These are phyloP conservation scores for Lyophyllum shimeji DNA, from an alignment of 768 basidiomycete genomes.

Conservation along the genomic window DNA sequence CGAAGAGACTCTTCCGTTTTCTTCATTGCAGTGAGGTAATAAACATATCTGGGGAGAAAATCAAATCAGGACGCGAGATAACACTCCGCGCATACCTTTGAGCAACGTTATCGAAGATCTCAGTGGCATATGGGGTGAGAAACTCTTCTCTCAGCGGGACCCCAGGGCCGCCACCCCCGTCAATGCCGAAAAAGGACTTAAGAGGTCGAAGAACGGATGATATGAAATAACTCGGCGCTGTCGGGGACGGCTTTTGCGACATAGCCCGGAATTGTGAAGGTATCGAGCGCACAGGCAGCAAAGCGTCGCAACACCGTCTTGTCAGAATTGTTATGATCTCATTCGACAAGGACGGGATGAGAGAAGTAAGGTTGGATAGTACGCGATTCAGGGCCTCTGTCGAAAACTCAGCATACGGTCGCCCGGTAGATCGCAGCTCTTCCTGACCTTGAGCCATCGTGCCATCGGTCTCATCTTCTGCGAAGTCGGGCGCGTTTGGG, in stretches of 20 bases:
- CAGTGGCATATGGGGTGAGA: slow-evolving; percentile 48
- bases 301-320: slow-evolving; percentile 80
- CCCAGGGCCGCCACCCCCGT: slow-evolving; percentile 59
- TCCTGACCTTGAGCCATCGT: slow-evolving; percentile 51
- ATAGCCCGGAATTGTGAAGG: slow-evolving; percentile 89
- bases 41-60: slow-evolving; percentile 59
- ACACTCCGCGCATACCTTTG: slow-evolving; percentile 45
- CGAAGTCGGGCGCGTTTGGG: slow-evolving; percentile 38
- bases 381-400: slow-evolving; percentile 58
- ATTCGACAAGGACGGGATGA: slow-evolving; percentile 57
- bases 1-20: slow-evolving; percentile 91
- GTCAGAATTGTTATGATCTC: slow-evolving; percentile 73
- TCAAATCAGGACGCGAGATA: neutral
- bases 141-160: slow-evolving; percentile 54
- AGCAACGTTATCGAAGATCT: slow-evolving; percentile 71
- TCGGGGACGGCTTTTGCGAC: slow-evolving; percentile 69
- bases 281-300: slow-evolving; percentile 83
- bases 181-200: slow-evolving; percentile 68
- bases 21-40: slow-evolving; percentile 78
- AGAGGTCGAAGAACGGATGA: slow-evolving; percentile 78
- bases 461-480: slow-evolving; percentile 29
- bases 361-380: slow-evolving; percentile 44
- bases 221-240: slow-evolving; percentile 87
- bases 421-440: neutral
- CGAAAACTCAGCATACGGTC: slow-evolving; percentile 4